A percentile compares a stretch with the other conserved stretches of the same genome.
phyloP scores from a whole-genome alignment of 2,329 filamentous ascomycete genomes.

The Calonectria hawksworthii region DNA sequence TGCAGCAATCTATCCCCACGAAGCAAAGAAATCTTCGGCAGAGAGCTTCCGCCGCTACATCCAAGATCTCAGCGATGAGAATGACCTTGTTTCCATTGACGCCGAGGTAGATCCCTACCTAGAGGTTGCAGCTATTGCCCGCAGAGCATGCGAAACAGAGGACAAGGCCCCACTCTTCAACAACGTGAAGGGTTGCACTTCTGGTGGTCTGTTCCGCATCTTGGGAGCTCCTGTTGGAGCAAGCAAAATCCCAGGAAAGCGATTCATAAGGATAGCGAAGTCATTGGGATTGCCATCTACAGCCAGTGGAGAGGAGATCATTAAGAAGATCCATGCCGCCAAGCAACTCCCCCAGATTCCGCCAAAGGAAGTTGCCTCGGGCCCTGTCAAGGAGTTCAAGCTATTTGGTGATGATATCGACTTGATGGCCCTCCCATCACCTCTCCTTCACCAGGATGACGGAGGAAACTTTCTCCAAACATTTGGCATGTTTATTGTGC shows the following conservation, averaged over 20 bases:
- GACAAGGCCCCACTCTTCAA: conserved; percentile 65
- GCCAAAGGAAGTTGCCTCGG: conserved; percentile 49
- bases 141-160: conserved; percentile 59
- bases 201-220: conserved; percentile 58
- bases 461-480: conserved; percentile 67
- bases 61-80: conserved; percentile 45
- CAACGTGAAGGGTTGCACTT: conserved; percentile 59
- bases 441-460: conserved; percentile 58
- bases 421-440: conserved; percentile 56
- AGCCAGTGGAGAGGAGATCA: conserved; percentile 49
- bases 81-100: conserved; percentile 60
- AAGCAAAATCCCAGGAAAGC: conserved; percentile 38
- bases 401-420: conserved; percentile 20
- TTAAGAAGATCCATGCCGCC: conserved; percentile 53
- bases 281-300: conserved; percentile 54
- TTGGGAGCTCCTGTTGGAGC: conserved; percentile 60
- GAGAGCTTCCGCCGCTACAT: conserved; percentile 29
- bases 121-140: conserved; percentile 61
- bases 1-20: not conserved
- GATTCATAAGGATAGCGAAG: conserved; percentile 57
- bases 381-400: conserved; percentile 28
- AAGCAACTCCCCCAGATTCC: conserved; percentile 15
- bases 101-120: conserved; percentile 58
- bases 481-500: conserved; percentile 62
- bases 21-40: not conserved